A percentile compares a stretch with the other conserved stretches of the same genome.
phyloP scores from a whole-genome alignment of 768 basidiomycete species.

The Sporobolomyces roseus region DNA sequence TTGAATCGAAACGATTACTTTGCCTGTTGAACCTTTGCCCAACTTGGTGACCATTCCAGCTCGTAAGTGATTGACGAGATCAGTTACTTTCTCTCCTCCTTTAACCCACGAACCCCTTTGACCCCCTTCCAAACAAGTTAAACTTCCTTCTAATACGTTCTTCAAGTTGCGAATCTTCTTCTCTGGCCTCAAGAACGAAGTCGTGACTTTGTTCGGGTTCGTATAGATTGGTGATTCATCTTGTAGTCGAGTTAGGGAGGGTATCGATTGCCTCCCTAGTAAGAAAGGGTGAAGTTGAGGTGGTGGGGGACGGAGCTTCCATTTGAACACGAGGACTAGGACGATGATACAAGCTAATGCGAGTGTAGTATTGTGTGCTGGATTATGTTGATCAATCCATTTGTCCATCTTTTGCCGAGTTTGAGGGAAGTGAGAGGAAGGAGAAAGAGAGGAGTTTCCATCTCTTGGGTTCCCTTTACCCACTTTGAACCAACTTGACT shows the following conservation, averaged over 20 bases:
- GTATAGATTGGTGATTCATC: slow-evolving; percentile 33
- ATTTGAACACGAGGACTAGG: slow-evolving; percentile 8
- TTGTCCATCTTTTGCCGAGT: slow-evolving; percentile 5
- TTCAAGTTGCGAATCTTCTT: slow-evolving; percentile 1
- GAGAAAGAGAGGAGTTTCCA: too few species aligned
- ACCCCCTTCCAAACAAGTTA: slow-evolving; percentile 19
- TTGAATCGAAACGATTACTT: slow-evolving; percentile 31
- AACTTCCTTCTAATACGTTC: slow-evolving; percentile 10
- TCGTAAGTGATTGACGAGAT: slow-evolving; percentile 12
- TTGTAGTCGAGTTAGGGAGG: slow-evolving; percentile 8
- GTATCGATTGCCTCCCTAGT: slow-evolving; percentile 28
- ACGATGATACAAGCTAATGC: slow-evolving; percentile 12
- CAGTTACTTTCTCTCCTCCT: slow-evolving; percentile 31
- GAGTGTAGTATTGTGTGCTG: slow-evolving; percentile 22
- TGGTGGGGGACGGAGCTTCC: slow-evolving; percentile 21
- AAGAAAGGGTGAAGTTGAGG: slow-evolving; percentile 39
- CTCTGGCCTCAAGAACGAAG: slow-evolving; percentile 23
- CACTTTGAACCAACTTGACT: too few species aligned
- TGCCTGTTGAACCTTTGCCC: not conserved
- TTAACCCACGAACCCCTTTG: slow-evolving; percentile 25
- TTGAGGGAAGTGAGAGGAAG: not conserved
- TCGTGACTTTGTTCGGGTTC: not conserved
- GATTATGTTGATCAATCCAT: too few species aligned
- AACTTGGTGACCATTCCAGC: slow-evolving; percentile 25
- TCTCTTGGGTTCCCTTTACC: too few species aligned